Base-by-base conservation (phyloP, 768 basidiomycete genomes). In the Cystobasidium onofrii region DNA sequence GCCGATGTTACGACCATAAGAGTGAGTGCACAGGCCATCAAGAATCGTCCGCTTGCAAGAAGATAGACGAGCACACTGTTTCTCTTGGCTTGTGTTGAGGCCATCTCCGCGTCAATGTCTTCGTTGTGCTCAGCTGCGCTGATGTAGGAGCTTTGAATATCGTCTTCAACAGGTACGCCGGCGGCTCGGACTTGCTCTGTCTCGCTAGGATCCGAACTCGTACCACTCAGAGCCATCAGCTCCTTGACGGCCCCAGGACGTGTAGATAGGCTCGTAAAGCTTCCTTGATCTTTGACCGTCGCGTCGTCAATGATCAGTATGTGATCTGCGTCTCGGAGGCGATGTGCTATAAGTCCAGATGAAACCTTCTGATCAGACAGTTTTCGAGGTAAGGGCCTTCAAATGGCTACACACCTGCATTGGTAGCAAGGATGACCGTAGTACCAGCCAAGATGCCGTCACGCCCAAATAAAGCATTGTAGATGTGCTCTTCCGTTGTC, bases 401-500 rank as follows among this genome's bases (percentile, higher is more conserved):
- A 20, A 20, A 6, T 29, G 27, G 52, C 18, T 20, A 4, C 57
- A 2, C 9, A 60, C 57, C 57, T 31, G 54, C 74, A 46, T 75
- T 75, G 15, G 74, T 74, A 25, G 57, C 73, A 7, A 75, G 55
- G 12, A 73, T 57, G 23, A 62, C 60, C 13, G 74, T 75, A 33
- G 50, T 73, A 18, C 34, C 60, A 7, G 20, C 54, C 36, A 73
- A 39, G 12, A 75, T 31, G 25, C 74, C 74, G 9, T 44, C 20
- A 17, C 27, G 3, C 13, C 74, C 74, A 39, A 75, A 75, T 1
- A 75, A 34, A 9, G 29, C 13, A 9, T 60, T 18, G 41, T 57
- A 75, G 13, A 75, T 60, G 43, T 75, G 74, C 9, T 46, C 23
- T 73, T 75, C 74, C 13, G 74, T 75, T 29, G 20, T 70, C 57